Percentiles rank a stretch among this genome's conserved stretches.
Conservation (phyloP, 78 protist genomes). For the Dictyostelium discoideum region dicty_2.7 NC_007091.3:36501-37000, state of each 20-base stretch:
- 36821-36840: neutral
- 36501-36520: neutral
- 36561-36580: neutral
- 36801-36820: neutral
- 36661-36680: neutral
- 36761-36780: neutral
- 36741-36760: neutral
- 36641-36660: neutral
- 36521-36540: neutral
- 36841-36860: neutral
- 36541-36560: neutral
- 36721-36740: neutral
- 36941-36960: neutral
- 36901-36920: conserved; percentile 2
- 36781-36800: neutral
- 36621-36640: neutral
- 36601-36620: neutral
- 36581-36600: neutral
- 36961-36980: neutral
- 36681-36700: neutral
- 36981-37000: neutral
- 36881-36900: neutral
- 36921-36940: neutral
- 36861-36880: neutral
- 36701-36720: neutral